phyloP scores from a whole-genome alignment of 805 yeast species.

The Yueomyces sinensis region DNA sequence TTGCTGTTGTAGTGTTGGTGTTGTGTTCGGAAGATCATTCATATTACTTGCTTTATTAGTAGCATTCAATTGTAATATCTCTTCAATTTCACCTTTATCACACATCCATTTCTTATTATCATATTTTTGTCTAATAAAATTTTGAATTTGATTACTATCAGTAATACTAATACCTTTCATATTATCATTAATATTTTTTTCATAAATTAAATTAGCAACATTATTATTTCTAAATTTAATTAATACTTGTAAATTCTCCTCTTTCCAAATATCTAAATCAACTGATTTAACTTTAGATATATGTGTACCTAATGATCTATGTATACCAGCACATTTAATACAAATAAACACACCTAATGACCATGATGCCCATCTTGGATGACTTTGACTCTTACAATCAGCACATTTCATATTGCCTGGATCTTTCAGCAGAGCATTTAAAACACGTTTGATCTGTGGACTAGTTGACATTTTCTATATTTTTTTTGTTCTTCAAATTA shows the following conservation, averaged over 20 bases:
- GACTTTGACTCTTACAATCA: conserved; percentile 78
- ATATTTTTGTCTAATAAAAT: conserved; percentile 84
- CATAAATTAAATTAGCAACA: conserved; percentile 72
- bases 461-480: too few relatives aligned
- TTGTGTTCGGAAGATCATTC: too few relatives aligned
- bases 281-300: conserved; percentile 85
- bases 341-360: conserved; percentile 85
- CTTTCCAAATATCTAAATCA: conserved; percentile 93
- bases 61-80: not conserved
- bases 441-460: conserved; percentile 33
- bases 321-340: conserved; percentile 91
- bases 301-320: conserved; percentile 91
- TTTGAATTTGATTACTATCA: conserved; percentile 72
- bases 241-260: conserved; percentile 74
- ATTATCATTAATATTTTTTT: conserved; percentile 37
- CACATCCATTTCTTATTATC: conserved; percentile 80
- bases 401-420: conserved; percentile 71
- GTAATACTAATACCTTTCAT: conserved; percentile 39
- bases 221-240: conserved; percentile 73
- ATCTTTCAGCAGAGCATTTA: conserved; percentile 65
- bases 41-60: conserved; percentile 4
- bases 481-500: too few relatives aligned
- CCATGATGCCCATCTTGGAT: conserved; percentile 99
- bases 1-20: too few relatives aligned
- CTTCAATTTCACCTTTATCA: not conserved